A percentile compares a stretch with the other conserved stretches of the same genome.
These are phyloP conservation scores for Ceratorhiza oryzae-sativae DNA, from an alignment of 1,284 basidiomycete genomes.

Conservation along the genomic window DNA sequence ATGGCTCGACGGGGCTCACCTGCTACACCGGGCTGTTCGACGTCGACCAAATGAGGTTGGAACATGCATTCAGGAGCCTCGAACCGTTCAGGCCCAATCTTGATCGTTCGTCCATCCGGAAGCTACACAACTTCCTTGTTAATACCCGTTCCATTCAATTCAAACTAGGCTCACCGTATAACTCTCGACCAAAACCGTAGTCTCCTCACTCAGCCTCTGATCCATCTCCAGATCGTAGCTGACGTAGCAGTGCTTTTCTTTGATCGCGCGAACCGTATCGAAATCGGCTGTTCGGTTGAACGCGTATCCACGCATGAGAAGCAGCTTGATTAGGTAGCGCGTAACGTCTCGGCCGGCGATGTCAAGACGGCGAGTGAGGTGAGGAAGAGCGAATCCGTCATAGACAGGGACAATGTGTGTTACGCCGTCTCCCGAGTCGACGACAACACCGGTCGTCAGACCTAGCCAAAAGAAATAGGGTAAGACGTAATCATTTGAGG, in stretches of 20 bases:
- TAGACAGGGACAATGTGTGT: constrained; percentile 99
- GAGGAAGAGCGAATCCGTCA: constrained; percentile 94
- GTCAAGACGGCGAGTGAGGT: constrained; percentile 92
- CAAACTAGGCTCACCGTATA: constrained; percentile 74
- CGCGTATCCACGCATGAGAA: constrained; percentile 98
- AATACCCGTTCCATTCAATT: background rate
- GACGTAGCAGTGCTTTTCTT: constrained; percentile 98
- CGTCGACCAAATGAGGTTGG: constrained; percentile 97
- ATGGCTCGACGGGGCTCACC: too few species aligned
- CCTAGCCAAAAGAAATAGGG: constrained; percentile 59
- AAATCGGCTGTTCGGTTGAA: constrained; percentile 99
- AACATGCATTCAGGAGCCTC: constrained; percentile 99
- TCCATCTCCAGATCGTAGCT: constrained; percentile 97
- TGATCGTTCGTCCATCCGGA: constrained; percentile 95
- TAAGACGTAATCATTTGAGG: background rate
- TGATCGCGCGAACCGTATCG: constrained; percentile 98
- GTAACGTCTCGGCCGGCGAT: constrained; percentile 99
- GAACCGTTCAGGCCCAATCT: constrained; percentile 98
- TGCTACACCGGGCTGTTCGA: constrained; percentile 97
- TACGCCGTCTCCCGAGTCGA: constrained; percentile 98
- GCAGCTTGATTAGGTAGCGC: constrained; percentile 96
- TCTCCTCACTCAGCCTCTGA: constrained; percentile 93
- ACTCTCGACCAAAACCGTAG: constrained; percentile 93
- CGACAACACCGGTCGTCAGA: constrained; percentile 96
- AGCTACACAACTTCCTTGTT: constrained; percentile 60